Evolutionary conservation across 176 grass and related monocot species (phyloP).

Genomic region (Ampelocalamus luodianensis): DNA sequence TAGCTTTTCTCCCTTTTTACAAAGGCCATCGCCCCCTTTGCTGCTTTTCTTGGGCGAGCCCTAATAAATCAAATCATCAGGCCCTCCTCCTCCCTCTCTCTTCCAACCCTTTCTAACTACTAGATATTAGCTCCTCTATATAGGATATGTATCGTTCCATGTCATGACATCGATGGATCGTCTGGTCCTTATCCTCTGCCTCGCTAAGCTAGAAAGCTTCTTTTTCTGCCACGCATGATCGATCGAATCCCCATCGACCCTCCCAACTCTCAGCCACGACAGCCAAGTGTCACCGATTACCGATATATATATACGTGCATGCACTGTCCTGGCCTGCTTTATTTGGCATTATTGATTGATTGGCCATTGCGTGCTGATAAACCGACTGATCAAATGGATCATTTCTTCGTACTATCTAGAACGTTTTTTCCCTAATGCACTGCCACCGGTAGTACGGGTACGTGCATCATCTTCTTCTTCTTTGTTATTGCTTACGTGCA

Average conservation of each 20-base stretch:
- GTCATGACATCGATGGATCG: background rate
- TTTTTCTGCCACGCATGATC: too few relatives aligned
- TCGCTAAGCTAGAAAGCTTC: constrained; percentile 8
- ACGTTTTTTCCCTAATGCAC: background rate
- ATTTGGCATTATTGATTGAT: background rate
- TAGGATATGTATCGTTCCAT: too few relatives aligned
- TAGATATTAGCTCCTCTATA: too few relatives aligned
- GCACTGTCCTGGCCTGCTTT: background rate
- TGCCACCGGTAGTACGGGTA: background rate
- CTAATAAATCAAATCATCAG: constrained; percentile 42
- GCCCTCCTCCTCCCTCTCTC: background rate
- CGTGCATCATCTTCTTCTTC: background rate
- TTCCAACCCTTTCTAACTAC: constrained; percentile 24
- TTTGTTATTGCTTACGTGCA: background rate
- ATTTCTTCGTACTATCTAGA: background rate
- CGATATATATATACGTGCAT: background rate
- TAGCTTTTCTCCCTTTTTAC: constrained; percentile 22
- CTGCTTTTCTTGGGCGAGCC: constrained; percentile 31
- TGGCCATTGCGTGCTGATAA: background rate
- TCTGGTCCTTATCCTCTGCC: constrained; percentile 37
- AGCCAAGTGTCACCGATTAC: constrained; percentile 35
- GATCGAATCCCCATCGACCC: too few relatives aligned
- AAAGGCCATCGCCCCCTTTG: constrained; percentile 41
- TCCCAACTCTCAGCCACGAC: background rate
- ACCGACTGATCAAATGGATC: too few relatives aligned